Conservation (phyloP, 331 rosid species). For the Quercus lobata region DNA sequence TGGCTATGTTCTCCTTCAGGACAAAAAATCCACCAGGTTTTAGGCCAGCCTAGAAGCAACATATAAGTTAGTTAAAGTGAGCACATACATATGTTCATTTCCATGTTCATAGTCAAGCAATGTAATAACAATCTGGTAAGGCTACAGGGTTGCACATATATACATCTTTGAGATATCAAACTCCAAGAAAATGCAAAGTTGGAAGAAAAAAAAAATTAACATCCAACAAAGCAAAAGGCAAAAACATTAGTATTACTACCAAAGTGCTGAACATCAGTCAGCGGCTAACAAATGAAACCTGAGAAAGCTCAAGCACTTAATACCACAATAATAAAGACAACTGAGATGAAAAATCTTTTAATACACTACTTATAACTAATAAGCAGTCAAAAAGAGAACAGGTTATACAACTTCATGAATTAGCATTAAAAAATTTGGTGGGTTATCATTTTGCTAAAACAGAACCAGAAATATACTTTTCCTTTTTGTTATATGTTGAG, state of each 20-base stretch:
- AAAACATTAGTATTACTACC: background rate
- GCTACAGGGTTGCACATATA: background rate
- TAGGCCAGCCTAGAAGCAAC: constrained; percentile 65
- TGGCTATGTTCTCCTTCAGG: constrained; percentile 87
- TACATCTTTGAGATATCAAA: background rate
- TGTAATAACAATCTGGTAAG: constrained; percentile 1
- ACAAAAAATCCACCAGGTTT: constrained; percentile 82
- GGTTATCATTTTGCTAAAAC: too few relatives aligned
- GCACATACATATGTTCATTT: background rate
- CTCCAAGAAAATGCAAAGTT: background rate
- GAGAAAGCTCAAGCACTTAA: background rate
- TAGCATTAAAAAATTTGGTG: too few relatives aligned
- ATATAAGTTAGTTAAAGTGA: constrained; percentile 16
- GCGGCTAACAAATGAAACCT: background rate
- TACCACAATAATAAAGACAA: background rate
- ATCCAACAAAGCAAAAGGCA: background rate
- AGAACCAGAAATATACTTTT: too few relatives aligned
- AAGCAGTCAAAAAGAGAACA: background rate
- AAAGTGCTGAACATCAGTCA: background rate
- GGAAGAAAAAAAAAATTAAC: background rate
- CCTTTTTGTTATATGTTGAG: too few relatives aligned
- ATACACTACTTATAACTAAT: background rate
- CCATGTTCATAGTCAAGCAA: background rate
- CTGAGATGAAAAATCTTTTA: background rate
- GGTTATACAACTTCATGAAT: background rate